Evolutionary conservation across 306 rosid genomes (phyloP), one percentile per base, ranked within the genome.

Genomic region (Vicia villosa): DNA sequence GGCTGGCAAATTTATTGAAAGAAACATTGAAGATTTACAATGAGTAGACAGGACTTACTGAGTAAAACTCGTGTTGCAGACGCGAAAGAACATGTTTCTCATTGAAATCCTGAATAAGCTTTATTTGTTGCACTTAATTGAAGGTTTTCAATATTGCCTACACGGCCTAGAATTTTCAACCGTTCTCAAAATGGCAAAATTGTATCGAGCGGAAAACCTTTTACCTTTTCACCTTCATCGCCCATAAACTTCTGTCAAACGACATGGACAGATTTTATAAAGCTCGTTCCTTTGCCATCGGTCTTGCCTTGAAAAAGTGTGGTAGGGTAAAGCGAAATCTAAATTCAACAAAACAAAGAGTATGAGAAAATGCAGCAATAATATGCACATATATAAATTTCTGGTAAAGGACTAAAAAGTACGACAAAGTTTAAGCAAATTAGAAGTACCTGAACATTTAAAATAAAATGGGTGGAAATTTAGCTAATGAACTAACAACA

Each of bases 21-120:
- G 60, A 61, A 26, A 17, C n/a, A 30, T 38, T 38, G 5, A 15
- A 38, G 14, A 7, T 41, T 77, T 42, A 47, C 20, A 13, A 24
- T 22, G 26, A 57, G 73, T 40, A 34, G 36, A 71, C 7, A 58
- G 49, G 61, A 67, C 91, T 70, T 76, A 95, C 99, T 15, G 58
- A 46, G 82, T 87, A 90, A 83, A 95, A 95, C 84, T 89, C 89
- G 6, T 95, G 99, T 64, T 95, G 99, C 49, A 97, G 99, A 57
- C 99, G 99, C 1, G 99, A 95, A 75, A 95, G 97, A 60, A 95
- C 99, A 4, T 97, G 99, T 75, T 95, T 95, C 75, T 95, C 99
- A 74, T 95, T 95, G 83, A 91, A 95, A 74, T 97, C 97, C 79
- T 91, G 97, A 90, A 95, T 89, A 36, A 95, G 87, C 77, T 84